Conservation (phyloP, 208 protist species). For the Novymonas esmeraldas region DNA sequence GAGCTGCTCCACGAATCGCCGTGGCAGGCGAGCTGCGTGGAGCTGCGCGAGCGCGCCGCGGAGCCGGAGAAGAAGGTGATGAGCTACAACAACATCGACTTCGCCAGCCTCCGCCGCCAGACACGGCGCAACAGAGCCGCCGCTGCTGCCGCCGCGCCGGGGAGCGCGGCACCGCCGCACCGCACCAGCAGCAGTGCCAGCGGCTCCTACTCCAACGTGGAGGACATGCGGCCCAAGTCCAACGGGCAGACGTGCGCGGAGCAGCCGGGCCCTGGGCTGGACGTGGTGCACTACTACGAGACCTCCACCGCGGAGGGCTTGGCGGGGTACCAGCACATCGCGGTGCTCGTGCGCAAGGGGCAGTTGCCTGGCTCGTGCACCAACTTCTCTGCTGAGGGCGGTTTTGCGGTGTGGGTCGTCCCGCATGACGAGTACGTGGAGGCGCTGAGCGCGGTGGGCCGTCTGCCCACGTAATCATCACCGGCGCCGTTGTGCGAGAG, state of each 20-base stretch:
- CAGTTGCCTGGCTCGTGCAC: conserved; percentile 29
- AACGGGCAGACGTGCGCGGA: neutral
- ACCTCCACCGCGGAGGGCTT: conserved; percentile 31
- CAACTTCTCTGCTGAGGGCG: conserved; percentile 34
- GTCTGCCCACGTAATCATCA: neutral
- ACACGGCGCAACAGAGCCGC: neutral
- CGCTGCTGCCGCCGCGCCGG: no score
- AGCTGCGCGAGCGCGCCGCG: conserved; percentile 31
- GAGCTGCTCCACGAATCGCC: conserved; percentile 31
- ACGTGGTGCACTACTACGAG: conserved; percentile 46
- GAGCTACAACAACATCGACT: conserved; percentile 36
- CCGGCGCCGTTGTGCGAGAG: neutral
- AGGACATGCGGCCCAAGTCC: conserved; percentile 17
- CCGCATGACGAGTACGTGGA: conserved; percentile 25
- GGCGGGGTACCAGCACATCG: conserved; percentile 33
- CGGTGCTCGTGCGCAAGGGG: conserved; percentile 29
- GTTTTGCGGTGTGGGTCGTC: conserved; percentile 41
- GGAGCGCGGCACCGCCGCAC: no score
- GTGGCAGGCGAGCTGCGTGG: conserved; percentile 41
- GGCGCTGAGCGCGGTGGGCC: conserved; percentile 17
- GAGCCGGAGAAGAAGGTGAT: conserved; percentile 22
- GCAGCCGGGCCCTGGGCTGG: conserved; percentile 26
- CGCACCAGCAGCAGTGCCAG: neutral
- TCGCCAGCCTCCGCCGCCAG: conserved; percentile 16
- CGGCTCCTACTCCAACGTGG: conserved; percentile 31